Base-by-base conservation (phyloP, 441 rosid species). In the Erodium moschatum region DNA sequence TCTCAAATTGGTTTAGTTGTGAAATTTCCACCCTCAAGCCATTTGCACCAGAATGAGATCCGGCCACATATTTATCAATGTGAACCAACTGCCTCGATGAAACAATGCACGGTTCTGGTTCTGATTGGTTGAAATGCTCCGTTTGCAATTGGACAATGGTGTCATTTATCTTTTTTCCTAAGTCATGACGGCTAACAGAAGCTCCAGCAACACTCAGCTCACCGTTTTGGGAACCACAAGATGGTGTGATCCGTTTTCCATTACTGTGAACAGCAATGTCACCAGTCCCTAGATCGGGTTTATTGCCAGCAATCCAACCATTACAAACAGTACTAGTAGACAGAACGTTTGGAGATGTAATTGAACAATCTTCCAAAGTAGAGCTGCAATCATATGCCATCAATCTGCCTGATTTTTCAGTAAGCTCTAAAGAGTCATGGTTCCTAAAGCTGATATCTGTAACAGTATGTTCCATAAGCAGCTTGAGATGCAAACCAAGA, bases 21-120 rank as follows among this genome's bases (percentile, higher is more conserved):
- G 97, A 92, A 84, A 88, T 81, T 73, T 92, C 87, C 72, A 87
- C 81, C 21, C 79, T 81, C 63, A 82, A 78, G 67, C 73, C 85
- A 77, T 85, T 81, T 69, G 24, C 29, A 58, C 70, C 66, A 72
- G 83, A 21, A 29, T 29, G 77, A 67, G 87, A 77, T 16, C 72
- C 77, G 70, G 69, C 52, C 73, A 64, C 72, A 7, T 76, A 74
- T 68, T 72, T 80, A 66, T 82, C 72, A 64, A 64, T 58, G 18
- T 72, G 82, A 80, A 72, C 73, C 46, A 73, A 63, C 70, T 82
- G 70, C 65, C 77, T 76, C 5, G 76, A 65, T 33, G 73, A 73
- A 24, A 10, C 16, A 74, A 73, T 56, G 62, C 31, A 10, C 60
- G 68, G 79, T 60, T 85, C 82, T 21, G 70, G 69, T 67, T 79